Conservation (phyloP, 2,329 filamentous ascomycete species). For the Epichloe gansuensis region DNA sequence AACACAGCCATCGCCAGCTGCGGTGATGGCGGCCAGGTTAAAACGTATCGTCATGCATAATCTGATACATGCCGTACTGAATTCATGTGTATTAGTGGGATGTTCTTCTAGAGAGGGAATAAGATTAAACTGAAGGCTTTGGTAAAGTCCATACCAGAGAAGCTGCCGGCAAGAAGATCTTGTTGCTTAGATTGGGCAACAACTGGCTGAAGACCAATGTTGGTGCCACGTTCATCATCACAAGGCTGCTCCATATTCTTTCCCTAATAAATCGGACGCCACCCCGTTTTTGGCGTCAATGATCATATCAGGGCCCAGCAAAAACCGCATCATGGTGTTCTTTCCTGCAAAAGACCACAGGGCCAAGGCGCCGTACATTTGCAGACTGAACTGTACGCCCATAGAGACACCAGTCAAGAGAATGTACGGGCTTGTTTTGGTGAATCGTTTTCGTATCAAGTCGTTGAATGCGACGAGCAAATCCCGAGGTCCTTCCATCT, state of each 20-base stretch:
- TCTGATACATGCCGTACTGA: conserved; percentile 36
- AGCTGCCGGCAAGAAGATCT: conserved; percentile 29
- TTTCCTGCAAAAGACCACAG: conserved; percentile 41
- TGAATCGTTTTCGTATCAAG: conserved; percentile 40
- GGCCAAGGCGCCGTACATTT: conserved; percentile 40
- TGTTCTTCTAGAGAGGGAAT: no score
- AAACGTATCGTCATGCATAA: conserved; percentile 32
- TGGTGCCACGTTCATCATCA: conserved; percentile 35
- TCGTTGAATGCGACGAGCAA: conserved; percentile 57
- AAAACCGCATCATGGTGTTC: conserved; percentile 29
- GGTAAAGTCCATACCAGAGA: conserved; percentile 23
- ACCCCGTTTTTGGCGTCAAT: conserved; percentile 14
- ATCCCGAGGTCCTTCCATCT: conserved; percentile 63
- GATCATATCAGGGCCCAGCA: conserved; percentile 23
- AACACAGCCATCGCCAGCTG: conserved; percentile 37
- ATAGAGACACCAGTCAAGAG: conserved; percentile 47
- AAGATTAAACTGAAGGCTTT: no score
- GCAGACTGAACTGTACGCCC: conserved; percentile 38
- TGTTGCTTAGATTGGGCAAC: conserved; percentile 29
- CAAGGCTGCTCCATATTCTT: conserved; percentile 20
- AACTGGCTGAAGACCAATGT: conserved; percentile 31
- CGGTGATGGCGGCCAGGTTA: conserved; percentile 42
- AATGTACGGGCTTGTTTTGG: conserved; percentile 46
- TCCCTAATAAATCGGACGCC: conserved; percentile 16
- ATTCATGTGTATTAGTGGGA: no score